Evolutionary conservation across 177 flowering plant genomes (phyloP), one percentile per base, ranked within the genome.

Genomic region (Vitis hybrid): DNA sequence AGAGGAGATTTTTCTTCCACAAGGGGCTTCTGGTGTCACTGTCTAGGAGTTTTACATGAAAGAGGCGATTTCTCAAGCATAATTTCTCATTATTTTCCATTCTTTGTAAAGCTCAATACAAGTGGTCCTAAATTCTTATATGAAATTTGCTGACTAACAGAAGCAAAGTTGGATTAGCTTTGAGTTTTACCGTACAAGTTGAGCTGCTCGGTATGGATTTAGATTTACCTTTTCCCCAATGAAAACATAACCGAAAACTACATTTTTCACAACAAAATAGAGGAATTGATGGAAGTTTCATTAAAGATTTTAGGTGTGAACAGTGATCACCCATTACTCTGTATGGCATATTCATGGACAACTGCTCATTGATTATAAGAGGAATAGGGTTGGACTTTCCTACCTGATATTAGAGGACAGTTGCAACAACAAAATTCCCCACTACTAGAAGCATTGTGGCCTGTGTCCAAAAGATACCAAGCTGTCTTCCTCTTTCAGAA

Each of bases 281-380:
- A 66, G 31, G 12, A 64, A 51, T 22, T 16, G 2, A 49, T n/a
- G 52, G 19, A 57, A 56, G 52, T 45, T 57, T 11, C 52, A 12
- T 45, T 56, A 45, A 56, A 57, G 53, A 56, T 10, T 16, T 56
- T 56, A 56, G 70, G 31, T 67, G 52, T 67, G 58, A 67, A 39
- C 53, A 18, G 19, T 67, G 62, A 39, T 19, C 33, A n/a, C n/a
- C 16, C 56, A 39, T 52, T 8, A 45, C 55, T 39, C 55, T 68
- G 19, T 19, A 51, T 20, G 56, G 63, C 63, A 68, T 48, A 20
- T 49, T 22, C 49, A 20, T 58, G 55, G 14, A 45, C 14, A 2
- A 8, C 1, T 59, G 22, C 11, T 26, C 51, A 56, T 39, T 53
- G 16, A 53, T 53, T 5, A 12, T 2, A 0, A 16, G 16, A 16